Base-by-base conservation (phyloP, 2,329 filamentous ascomycete genomes). In the Monilinia vaccinii-corymbosi region DNA sequence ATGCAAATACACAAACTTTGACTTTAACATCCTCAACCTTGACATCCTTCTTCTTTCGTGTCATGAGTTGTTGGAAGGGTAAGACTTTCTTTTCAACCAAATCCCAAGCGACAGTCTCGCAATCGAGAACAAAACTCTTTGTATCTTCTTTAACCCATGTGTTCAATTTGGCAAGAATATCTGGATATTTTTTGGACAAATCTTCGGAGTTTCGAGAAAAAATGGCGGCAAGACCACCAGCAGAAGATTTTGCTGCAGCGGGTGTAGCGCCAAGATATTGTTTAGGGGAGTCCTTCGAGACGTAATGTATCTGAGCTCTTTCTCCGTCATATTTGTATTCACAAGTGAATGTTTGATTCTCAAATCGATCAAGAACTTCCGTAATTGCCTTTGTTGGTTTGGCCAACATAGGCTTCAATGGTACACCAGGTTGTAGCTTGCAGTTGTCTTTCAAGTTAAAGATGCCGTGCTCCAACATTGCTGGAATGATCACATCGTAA, bases 281-380 rank as follows among this genome's bases (percentile, higher is more conserved):
- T 61, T 88, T 77, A 2, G 84, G 78, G 11, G 89, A 82, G 63
- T 93, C 88, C 63, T 91, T 89, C 5, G 92, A 87, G 36, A 97
- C 91, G 67, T 96, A 99, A 72, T 99, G 94, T 55, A 99, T 97
- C 72, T 99, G 94, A n/a, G 94, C 94, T 71, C 94, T 82, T 74
- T 99, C 94, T 52, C 94, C 94, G 69, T 99, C 94, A 71, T 99
- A 99, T 74, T 99, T 99, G 80, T 96, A 99, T 73, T 99, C 94
- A 75, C 94, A 99, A 1, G 94, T 97, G 70, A 99, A 99, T 31
- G 87, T 88, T 71, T 96, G 94, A 64, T 89, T 86, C 72, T 97
- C 94, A 66, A 99, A 99, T 6, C 94, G 89, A 74, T 99, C 93
- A 13, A 99, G 81, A 0, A 99, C 94, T 75, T 99, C 94, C 0